phyloP scores from a whole-genome alignment of 176 grass and related monocot species.

The Avena insularis region DNA sequence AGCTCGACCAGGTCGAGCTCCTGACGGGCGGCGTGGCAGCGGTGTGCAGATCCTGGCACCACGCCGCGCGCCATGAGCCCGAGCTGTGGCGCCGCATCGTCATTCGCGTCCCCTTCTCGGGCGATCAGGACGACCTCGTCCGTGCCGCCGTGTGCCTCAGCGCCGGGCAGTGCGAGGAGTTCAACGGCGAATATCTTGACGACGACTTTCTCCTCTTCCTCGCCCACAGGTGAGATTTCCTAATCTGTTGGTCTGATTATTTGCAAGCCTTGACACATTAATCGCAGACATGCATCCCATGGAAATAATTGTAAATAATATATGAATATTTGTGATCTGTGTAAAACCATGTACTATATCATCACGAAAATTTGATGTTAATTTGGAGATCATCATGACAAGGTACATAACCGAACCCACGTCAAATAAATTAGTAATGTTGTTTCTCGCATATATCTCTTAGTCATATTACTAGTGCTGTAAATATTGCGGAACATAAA shows the following conservation, averaged over 20 bases:
- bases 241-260: not conserved
- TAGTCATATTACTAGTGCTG: not conserved
- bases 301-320: too few species aligned
- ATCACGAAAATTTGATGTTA: too few species aligned
- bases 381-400: too few species aligned
- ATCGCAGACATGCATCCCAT: too few species aligned
- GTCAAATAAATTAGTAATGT: not conserved
- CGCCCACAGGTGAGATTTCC: slow-evolving; percentile 11
- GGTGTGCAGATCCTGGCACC: not conserved
- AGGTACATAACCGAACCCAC: too few species aligned
- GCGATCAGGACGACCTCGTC: not conserved
- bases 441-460: not conserved
- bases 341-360: too few species aligned
- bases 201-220: slow-evolving; percentile 40
- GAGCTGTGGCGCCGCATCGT: not conserved
- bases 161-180: slow-evolving; percentile 35
- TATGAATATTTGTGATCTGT: too few species aligned
- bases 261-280: too few species aligned
- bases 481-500: not conserved
- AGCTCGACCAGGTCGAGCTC: not conserved
- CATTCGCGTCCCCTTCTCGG: too few species aligned
- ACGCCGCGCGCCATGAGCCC: not conserved
- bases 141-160: slow-evolving; percentile 32
- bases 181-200: slow-evolving; percentile 7
- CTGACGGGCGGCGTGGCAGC: not conserved